phyloP scores from a whole-genome alignment of 2,329 filamentous ascomycete genomes.

The Pseudogymnoascus sp. region DNA sequence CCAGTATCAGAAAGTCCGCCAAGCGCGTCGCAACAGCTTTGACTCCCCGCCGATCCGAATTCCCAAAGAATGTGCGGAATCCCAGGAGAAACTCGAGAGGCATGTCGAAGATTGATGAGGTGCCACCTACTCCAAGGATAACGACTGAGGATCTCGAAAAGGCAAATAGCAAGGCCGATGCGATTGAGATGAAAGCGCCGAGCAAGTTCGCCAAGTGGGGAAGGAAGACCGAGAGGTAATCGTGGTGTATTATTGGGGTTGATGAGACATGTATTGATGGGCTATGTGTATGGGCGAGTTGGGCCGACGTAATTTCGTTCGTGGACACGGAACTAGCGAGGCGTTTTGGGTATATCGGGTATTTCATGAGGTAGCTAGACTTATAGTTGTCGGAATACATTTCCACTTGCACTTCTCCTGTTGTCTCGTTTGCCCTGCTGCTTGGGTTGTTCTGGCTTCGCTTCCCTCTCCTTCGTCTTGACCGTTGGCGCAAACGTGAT shows the following conservation, averaged over 20 bases:
- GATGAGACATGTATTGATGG: constrained; percentile 9
- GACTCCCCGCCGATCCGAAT: constrained; percentile 54
- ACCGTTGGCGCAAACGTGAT: constrained; percentile 65
- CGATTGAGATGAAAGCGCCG: constrained; percentile 27
- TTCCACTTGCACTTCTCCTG: constrained; percentile 67
- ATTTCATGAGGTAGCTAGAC: constrained; percentile 21
- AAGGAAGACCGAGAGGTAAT: constrained; percentile 22
- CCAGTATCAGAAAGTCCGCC: constrained; percentile 62
- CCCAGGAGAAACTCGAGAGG: constrained; percentile 33
- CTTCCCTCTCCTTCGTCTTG: constrained; percentile 41
- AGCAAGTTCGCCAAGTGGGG: constrained; percentile 27
- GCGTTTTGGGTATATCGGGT: constrained; percentile 15
- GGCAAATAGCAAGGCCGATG: constrained; percentile 31
- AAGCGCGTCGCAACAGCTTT: constrained; percentile 53
- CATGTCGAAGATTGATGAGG: constrained; percentile 43
- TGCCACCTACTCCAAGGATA: constrained; percentile 51
- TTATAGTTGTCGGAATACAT: constrained; percentile 64
- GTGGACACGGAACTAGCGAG: constrained; percentile 3
- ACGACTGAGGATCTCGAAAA: constrained; percentile 53
- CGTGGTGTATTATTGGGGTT: background rate
- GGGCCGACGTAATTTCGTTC: background rate
- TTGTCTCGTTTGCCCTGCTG: constrained; percentile 27
- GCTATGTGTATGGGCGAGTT: background rate
- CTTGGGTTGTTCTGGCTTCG: constrained; percentile 18
- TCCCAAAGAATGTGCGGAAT: constrained; percentile 48